Conservation (phyloP, 1,284 basidiomycete genomes). For the Coniferiporia sulphurascens region DNA sequence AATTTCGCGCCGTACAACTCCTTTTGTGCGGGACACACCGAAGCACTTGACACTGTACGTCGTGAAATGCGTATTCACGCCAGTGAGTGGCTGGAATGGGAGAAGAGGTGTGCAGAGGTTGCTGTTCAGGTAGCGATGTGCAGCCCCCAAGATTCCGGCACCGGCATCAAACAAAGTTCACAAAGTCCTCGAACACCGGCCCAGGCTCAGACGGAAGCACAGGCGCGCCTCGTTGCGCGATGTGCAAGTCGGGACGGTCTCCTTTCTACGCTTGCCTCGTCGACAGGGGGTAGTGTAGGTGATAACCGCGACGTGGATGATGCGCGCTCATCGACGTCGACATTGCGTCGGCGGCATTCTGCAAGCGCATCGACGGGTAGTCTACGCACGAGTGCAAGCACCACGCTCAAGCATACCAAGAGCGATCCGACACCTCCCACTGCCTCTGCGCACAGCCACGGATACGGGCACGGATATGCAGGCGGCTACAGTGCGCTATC, state of each 20-base stretch:
- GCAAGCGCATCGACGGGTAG: conserved; percentile 13
- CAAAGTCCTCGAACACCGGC: not conserved
- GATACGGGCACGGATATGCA: conserved; percentile 29
- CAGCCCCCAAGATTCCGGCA: not conserved
- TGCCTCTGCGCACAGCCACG: conserved; percentile 34
- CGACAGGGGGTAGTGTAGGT: conserved; percentile 18
- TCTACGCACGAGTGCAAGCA: conserved; percentile 10
- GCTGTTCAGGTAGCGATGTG: not conserved
- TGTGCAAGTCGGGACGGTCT: conserved; percentile 11
- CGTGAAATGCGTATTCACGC: conserved; percentile 55
- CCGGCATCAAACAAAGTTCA: not conserved
- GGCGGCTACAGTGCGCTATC: conserved; percentile 25
- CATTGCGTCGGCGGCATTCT: conserved; percentile 13
- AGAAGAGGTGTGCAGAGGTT: conserved; percentile 52
- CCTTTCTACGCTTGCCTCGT: conserved; percentile 1
- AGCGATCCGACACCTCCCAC: conserved; percentile 22
- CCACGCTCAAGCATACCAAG: conserved; percentile 14
- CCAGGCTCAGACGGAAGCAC: not conserved
- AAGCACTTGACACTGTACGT: conserved; percentile 70
- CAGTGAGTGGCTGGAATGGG: conserved; percentile 77
- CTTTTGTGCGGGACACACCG: conserved; percentile 81
- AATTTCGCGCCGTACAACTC: conserved; percentile 74
- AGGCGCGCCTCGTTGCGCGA: not conserved
- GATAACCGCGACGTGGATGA: conserved; percentile 21
- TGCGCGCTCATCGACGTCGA: conserved; percentile 18